These are phyloP conservation scores for Terana coerulea DNA, from an alignment of 768 basidiomycete genomes.

Conservation along the genomic window DNA sequence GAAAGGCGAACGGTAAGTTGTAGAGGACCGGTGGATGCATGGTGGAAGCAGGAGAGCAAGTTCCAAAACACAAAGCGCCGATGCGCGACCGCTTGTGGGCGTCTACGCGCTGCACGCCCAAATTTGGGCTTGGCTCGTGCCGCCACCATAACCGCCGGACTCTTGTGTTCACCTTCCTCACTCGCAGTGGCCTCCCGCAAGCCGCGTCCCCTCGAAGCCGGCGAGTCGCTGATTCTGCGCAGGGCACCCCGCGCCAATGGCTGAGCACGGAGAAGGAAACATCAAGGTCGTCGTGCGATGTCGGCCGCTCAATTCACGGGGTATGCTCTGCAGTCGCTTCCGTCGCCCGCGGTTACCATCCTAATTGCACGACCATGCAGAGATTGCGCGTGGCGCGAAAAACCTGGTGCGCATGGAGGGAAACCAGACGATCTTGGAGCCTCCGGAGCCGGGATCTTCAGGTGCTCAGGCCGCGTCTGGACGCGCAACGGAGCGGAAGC, in stretches of 20 bases:
- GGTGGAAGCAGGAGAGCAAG: too few relatives aligned
- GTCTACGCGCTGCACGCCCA: conserved; percentile 10
- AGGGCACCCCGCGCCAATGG: conserved; percentile 39
- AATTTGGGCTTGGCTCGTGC: conserved; percentile 7
- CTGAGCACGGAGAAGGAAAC: conserved; percentile 79
- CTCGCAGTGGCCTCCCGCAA: neutral
- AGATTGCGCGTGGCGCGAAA: conserved; percentile 91
- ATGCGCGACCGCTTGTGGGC: neutral
- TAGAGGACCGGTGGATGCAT: too few relatives aligned
- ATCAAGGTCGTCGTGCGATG: conserved; percentile 95
- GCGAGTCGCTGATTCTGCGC: neutral
- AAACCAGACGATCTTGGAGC: conserved; percentile 89
- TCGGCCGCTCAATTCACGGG: conserved; percentile 92
- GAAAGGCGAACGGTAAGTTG: too few relatives aligned
- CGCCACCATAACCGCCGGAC: conserved; percentile 7
- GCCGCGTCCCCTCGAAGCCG: neutral
- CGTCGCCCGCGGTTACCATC: neutral
- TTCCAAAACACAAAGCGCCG: too few relatives aligned
- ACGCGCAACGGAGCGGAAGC: conserved; percentile 86
- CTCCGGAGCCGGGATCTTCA: conserved; percentile 71
- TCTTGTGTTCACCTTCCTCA: neutral
- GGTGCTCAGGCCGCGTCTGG: conserved; percentile 54
- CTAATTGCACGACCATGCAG: conserved; percentile 36
- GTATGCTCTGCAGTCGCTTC: conserved; percentile 53
- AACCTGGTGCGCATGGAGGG: conserved; percentile 93